Conservation (phyloP, 129 eudicot genomes). For the Kitagawia praeruptora region DNA sequence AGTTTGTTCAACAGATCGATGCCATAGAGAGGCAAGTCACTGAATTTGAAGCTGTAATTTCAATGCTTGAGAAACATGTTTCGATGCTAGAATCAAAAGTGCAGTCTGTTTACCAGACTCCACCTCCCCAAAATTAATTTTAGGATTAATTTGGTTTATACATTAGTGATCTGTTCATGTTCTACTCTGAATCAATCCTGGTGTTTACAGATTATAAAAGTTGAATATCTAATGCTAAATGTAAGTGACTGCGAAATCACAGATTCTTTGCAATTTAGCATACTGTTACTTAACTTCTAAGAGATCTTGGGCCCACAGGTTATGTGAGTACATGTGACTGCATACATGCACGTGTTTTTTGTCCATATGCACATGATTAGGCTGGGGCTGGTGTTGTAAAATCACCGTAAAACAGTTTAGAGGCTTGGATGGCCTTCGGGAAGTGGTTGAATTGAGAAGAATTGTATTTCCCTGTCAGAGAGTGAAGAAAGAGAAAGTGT, state of each 20-base stretch:
- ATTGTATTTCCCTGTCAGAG: not conserved
- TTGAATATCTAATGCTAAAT: not conserved
- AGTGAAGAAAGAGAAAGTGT: not conserved
- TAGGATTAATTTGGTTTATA: not conserved
- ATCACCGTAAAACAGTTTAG: no score
- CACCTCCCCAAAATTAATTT: slow-evolving; percentile 32
- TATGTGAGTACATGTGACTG: no score
- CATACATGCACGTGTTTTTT: no score
- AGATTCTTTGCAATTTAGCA: not conserved
- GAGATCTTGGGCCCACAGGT: not conserved
- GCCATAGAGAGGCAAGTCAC: slow-evolving; percentile 79
- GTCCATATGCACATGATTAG: no score
- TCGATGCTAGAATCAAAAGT: slow-evolving; percentile 68
- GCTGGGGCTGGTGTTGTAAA: no score
- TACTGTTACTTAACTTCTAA: not conserved
- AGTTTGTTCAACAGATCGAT: slow-evolving; percentile 63
- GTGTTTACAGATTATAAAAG: not conserved
- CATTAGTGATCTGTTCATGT: not conserved
- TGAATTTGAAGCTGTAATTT: slow-evolving; percentile 79
- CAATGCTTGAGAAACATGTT: slow-evolving; percentile 80
- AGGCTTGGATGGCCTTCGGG: no score
- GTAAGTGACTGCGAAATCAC: not conserved
- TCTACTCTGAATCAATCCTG: not conserved
- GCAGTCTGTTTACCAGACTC: slow-evolving; percentile 48
- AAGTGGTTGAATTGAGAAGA: no score